phyloP scores from a whole-genome alignment of 257 asterid species.

The Rubia yunnanensis region DNA sequence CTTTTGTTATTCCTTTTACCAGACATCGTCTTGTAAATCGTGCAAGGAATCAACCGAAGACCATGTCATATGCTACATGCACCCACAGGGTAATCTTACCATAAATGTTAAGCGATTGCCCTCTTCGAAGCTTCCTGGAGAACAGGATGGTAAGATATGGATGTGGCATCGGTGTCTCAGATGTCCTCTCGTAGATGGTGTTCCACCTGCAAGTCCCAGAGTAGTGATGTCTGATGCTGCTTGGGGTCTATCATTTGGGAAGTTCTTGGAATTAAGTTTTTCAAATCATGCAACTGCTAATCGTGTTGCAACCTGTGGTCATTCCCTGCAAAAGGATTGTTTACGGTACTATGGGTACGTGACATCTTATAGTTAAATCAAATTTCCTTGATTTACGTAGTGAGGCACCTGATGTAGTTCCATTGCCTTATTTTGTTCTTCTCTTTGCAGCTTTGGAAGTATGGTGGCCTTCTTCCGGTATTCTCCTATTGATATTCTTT shows the following conservation, averaged over 20 bases:
- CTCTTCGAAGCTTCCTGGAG: constrained; percentile 66
- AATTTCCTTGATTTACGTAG: not conserved
- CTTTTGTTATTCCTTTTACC: constrained; percentile 21
- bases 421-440: not conserved
- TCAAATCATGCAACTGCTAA: constrained; percentile 89
- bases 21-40: constrained; percentile 61
- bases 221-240: constrained; percentile 94
- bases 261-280: constrained; percentile 95
- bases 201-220: constrained; percentile 78
- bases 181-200: constrained; percentile 55
- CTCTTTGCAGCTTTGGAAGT: constrained; percentile 61
- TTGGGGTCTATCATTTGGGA: constrained; percentile 98
- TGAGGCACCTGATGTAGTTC: not conserved
- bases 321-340: constrained; percentile 95
- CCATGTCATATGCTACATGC: constrained; percentile 79
- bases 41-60: constrained; percentile 90
- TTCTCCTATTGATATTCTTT: constrained; percentile 71
- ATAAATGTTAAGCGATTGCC: constrained; percentile 58
- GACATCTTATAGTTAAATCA: not conserved
- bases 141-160: constrained; percentile 90
- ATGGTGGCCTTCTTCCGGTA: constrained; percentile 86
- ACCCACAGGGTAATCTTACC: constrained; percentile 82
- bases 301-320: constrained; percentile 93
- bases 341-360: constrained; percentile 87
- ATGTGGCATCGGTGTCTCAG: constrained; percentile 99